Evolutionary conservation across 116 monocot species (phyloP).

Genomic region (Cymodocea nodosa): DNA sequence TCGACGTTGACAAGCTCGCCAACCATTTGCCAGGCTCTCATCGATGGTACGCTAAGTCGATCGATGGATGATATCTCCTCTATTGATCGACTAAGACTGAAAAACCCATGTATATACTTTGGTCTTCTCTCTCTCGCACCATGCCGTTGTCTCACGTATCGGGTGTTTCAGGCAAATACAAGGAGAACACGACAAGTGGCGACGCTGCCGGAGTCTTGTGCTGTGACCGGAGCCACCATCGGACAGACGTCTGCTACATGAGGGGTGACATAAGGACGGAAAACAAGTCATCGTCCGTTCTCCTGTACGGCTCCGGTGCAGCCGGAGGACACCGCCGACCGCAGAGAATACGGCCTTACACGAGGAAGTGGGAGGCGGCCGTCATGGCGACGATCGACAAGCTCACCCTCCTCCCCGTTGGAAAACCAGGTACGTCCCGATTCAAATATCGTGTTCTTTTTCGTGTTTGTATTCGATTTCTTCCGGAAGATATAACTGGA

Average conservation of each 20-base stretch:
- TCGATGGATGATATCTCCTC: neutral
- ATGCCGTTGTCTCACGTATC: too few species aligned
- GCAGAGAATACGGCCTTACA: constrained; percentile 25
- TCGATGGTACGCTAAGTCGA: neutral
- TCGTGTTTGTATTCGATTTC: too few species aligned
- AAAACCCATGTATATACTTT: neutral
- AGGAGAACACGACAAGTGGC: neutral
- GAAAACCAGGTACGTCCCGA: neutral
- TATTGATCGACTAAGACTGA: neutral
- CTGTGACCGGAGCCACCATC: constrained; percentile 56
- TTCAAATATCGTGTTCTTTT: too few species aligned
- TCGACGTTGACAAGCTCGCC: neutral
- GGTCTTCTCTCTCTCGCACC: neutral
- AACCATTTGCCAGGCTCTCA: constrained; percentile 1
- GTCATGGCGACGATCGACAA: constrained; percentile 53
- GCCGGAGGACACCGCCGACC: too few species aligned
- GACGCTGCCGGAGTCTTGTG: constrained; percentile 5
- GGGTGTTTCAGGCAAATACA: neutral
- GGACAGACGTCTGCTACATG: constrained; percentile 76
- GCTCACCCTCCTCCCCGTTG: constrained; percentile 19
- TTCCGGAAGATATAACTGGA: too few species aligned
- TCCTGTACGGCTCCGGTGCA: constrained; percentile 8
- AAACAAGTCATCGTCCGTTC: constrained; percentile 18
- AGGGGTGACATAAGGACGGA: constrained; percentile 40
- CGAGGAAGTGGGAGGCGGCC: constrained; percentile 41